phyloP scores from a whole-genome alignment of 2,329 filamentous ascomycete genomes.

The Paecilomyces sp. region DNA sequence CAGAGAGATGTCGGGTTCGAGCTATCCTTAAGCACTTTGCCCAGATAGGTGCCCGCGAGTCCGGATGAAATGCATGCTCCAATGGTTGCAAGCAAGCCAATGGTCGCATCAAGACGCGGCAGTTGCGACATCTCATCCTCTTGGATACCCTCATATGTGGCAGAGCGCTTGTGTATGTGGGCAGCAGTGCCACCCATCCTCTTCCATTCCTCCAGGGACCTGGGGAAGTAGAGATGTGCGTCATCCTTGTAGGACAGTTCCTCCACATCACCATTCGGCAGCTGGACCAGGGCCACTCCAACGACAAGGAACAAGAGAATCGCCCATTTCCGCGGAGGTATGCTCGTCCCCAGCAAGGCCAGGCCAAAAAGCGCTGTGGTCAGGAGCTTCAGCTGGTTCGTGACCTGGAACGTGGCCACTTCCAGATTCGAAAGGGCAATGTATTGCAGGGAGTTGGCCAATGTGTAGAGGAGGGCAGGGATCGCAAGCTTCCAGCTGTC shows the following conservation, averaged over 20 bases:
- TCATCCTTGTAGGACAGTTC: conserved; percentile 47
- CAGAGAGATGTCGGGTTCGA: conserved; percentile 69
- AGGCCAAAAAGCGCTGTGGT: conserved; percentile 85
- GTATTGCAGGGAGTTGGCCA: conserved; percentile 93
- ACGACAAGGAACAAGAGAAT: conserved; percentile 70
- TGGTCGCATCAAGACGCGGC: conserved; percentile 64
- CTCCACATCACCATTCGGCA: conserved; percentile 57
- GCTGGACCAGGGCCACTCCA: conserved; percentile 78
- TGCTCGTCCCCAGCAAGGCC: conserved; percentile 61
- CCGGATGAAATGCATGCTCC: conserved; percentile 74
- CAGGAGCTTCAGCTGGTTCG: conserved; percentile 91
- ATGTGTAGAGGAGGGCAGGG: conserved; percentile 78
- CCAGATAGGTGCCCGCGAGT: conserved; percentile 61
- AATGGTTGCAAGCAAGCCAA: conserved; percentile 73
- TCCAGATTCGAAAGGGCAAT: conserved; percentile 85
- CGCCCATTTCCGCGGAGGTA: conserved; percentile 71
- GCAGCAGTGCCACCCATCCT: conserved; percentile 44
- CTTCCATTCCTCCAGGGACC: conserved; percentile 69
- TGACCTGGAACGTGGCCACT: conserved; percentile 85
- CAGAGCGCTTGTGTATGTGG: conserved; percentile 62
- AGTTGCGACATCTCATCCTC: conserved; percentile 48
- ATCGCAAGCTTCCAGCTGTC: conserved; percentile 95
- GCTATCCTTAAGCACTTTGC: conserved; percentile 89
- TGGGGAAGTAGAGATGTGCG: conserved; percentile 61
- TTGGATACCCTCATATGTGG: conserved; percentile 84